phyloP scores from a whole-genome alignment of 495 filamentous ascomycete genomes.

The Neurospora cerealis region DNA sequence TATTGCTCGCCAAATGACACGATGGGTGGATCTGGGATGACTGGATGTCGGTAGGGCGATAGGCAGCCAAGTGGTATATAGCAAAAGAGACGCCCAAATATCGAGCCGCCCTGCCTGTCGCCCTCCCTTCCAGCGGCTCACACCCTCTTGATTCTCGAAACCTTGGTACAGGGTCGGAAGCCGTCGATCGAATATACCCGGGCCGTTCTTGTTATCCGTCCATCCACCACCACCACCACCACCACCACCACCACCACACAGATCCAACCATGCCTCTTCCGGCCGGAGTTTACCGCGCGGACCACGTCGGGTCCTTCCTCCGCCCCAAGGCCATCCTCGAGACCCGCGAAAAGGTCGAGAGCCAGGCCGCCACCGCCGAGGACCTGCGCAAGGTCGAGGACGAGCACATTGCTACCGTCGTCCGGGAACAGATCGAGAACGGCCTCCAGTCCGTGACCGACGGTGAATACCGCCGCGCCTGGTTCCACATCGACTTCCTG shows the following conservation, averaged over 20 bases:
- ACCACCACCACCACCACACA: neutral
- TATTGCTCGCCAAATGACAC: neutral
- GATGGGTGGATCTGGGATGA: neutral
- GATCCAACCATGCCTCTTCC: constrained; percentile 32
- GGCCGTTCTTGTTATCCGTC: neutral
- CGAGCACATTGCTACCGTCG: constrained; percentile 53
- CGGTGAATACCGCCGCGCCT: constrained; percentile 57
- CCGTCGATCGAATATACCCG: neutral
- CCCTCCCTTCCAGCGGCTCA: neutral
- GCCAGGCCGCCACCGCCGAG: constrained; percentile 32
- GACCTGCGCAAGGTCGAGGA: constrained; percentile 48
- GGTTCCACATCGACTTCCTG: constrained; percentile 41
- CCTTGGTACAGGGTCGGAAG: neutral
- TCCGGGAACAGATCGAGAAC: constrained; percentile 47
- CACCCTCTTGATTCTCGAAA: neutral
- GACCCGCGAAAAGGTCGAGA: constrained; percentile 34
- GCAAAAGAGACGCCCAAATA: neutral
- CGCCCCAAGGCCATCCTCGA: constrained; percentile 30
- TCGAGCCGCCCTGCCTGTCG: neutral
- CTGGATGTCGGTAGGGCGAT: neutral
- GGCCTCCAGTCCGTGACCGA: constrained; percentile 58
- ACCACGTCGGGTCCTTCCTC: constrained; percentile 40
- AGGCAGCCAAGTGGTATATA: neutral
- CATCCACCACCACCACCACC: neutral
- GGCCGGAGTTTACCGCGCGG: constrained; percentile 37